Percentiles rank a stretch among this genome's conserved stretches.
Conservation (phyloP, 2,329 filamentous ascomycete genomes). For the Hortaea werneckii region DNA sequence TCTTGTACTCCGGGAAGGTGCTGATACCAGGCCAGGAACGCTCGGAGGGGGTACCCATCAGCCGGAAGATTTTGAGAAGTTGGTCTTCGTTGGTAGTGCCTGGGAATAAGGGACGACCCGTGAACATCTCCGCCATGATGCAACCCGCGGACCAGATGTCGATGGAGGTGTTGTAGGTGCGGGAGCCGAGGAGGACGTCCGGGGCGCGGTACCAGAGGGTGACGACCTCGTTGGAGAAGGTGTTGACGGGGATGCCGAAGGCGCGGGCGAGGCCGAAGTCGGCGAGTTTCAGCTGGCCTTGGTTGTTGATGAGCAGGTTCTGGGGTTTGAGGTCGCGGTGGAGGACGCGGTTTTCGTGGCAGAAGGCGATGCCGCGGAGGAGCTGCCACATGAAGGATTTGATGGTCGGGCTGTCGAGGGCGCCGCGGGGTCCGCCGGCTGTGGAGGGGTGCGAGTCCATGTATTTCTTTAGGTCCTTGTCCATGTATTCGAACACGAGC, state of each 20-base stretch:
- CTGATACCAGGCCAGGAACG: slow-evolving; percentile 92
- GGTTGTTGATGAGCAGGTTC: slow-evolving; percentile 88
- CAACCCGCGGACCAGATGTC: slow-evolving; percentile 99
- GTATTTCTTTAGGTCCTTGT: slow-evolving; percentile 95
- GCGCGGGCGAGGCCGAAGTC: slow-evolving; percentile 91
- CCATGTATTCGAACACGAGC: slow-evolving; percentile 99
- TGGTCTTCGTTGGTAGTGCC: slow-evolving; percentile 98
- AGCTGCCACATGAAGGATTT: slow-evolving; percentile 99
- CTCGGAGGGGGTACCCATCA: slow-evolving; percentile 97
- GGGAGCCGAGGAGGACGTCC: slow-evolving; percentile 83
- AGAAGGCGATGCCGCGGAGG: slow-evolving; percentile 90
- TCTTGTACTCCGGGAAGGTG: slow-evolving; percentile 95
- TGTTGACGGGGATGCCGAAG: slow-evolving; percentile 95
- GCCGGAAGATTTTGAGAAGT: slow-evolving; percentile 89
- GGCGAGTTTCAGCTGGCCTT: slow-evolving; percentile 81
- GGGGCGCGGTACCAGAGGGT: slow-evolving; percentile 97
- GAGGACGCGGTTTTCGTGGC: slow-evolving; percentile 91
- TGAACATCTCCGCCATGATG: slow-evolving; percentile 99
- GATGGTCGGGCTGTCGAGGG: slow-evolving; percentile 80
- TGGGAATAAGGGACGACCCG: slow-evolving; percentile 86
- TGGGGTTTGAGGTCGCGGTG: slow-evolving; percentile 95
- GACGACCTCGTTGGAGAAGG: slow-evolving; percentile 95
- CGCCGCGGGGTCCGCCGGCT: slow-evolving; percentile 75
- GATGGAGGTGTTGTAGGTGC: slow-evolving; percentile 99
- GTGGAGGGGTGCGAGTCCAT: slow-evolving; percentile 56